Conservation (phyloP, 1,284 basidiomycete genomes). For the Ceratobasidium sp. region DNA sequence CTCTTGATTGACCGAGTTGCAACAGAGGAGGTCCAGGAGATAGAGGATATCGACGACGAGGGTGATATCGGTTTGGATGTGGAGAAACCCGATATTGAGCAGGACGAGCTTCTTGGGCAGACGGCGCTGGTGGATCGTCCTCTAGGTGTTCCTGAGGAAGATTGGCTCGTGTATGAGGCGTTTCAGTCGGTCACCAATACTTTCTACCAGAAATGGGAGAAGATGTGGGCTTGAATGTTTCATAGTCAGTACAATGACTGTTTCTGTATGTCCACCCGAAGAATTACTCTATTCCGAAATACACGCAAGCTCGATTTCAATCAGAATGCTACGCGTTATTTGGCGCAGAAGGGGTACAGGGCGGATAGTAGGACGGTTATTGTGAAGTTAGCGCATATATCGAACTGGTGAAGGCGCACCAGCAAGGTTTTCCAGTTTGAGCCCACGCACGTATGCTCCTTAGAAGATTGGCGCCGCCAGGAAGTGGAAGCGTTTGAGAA, state of each 20-base stretch:
- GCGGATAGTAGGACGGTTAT: too few relatives aligned
- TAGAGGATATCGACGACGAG: constrained; percentile 52
- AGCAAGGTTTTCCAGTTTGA: too few relatives aligned
- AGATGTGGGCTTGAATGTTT: constrained; percentile 63
- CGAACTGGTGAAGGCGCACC: too few relatives aligned
- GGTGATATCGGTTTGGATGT: constrained; percentile 52
- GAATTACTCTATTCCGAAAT: too few relatives aligned
- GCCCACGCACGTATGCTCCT: too few relatives aligned
- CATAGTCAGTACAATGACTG: too few relatives aligned
- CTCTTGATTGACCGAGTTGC: constrained; percentile 55
- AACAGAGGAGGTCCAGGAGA: constrained; percentile 39
- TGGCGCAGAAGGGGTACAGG: too few relatives aligned
- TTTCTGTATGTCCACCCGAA: constrained; percentile 20
- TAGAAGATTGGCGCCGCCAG: too few relatives aligned
- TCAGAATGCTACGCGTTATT: too few relatives aligned
- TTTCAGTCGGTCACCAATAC: constrained; percentile 62
- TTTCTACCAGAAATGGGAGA: constrained; percentile 68
- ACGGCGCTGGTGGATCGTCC: constrained; percentile 55
- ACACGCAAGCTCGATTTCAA: too few relatives aligned
- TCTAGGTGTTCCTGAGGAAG: constrained; percentile 60
- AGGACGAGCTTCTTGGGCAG: constrained; percentile 55
- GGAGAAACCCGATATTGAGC: constrained; percentile 57
- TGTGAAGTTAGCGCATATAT: too few relatives aligned
- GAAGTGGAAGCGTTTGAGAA: too few relatives aligned
- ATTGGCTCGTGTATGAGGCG: constrained; percentile 71